Percentiles rank a stretch among this genome's conserved stretches.
phyloP scores from a whole-genome alignment of 1,284 basidiomycete genomes.

The Moesziomyces antarcticus region DNA sequence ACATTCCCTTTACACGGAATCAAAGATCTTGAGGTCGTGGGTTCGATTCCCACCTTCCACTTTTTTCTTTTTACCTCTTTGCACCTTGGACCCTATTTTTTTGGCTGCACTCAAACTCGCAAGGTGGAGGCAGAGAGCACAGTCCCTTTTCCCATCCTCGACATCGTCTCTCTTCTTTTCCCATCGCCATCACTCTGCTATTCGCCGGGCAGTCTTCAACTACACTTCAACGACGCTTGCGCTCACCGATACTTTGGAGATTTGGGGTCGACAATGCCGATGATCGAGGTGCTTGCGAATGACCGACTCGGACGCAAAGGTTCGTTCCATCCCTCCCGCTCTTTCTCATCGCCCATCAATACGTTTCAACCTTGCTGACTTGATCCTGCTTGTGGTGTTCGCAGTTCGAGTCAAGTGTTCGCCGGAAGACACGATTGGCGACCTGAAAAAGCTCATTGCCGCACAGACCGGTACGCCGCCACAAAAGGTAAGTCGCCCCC shows the following conservation, averaged over 20 bases:
- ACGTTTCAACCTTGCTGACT: no score
- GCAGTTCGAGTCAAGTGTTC: slow-evolving; percentile 65
- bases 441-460: slow-evolving; percentile 94
- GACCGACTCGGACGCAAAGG: slow-evolving; percentile 97
- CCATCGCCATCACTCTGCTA: no score
- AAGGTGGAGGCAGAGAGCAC: slow-evolving; percentile 28
- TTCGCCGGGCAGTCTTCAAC: no score
- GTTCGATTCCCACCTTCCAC: slow-evolving; percentile 60
- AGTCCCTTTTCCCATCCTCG: no score
- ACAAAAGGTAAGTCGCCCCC: slow-evolving; percentile 64
- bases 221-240: no score
- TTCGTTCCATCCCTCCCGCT: slow-evolving; percentile 61
- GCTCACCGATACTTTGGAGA: background rate
- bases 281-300: slow-evolving; percentile 90
- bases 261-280: slow-evolving; percentile 43
- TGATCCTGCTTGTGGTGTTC: no score
- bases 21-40: slow-evolving; percentile 54
- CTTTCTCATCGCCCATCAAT: no score
- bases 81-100: no score
- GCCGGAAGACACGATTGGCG: slow-evolving; percentile 94
- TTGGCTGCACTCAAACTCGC: slow-evolving; percentile 1
- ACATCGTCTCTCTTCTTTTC: no score
- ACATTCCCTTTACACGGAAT: slow-evolving; percentile 24
- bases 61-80: no score
- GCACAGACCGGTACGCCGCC: slow-evolving; percentile 91